Evolutionary conservation across 345 rosid species (phyloP), one percentile per base, ranked within the genome.

Genomic region (Bruguiera gymnorhiza): DNA sequence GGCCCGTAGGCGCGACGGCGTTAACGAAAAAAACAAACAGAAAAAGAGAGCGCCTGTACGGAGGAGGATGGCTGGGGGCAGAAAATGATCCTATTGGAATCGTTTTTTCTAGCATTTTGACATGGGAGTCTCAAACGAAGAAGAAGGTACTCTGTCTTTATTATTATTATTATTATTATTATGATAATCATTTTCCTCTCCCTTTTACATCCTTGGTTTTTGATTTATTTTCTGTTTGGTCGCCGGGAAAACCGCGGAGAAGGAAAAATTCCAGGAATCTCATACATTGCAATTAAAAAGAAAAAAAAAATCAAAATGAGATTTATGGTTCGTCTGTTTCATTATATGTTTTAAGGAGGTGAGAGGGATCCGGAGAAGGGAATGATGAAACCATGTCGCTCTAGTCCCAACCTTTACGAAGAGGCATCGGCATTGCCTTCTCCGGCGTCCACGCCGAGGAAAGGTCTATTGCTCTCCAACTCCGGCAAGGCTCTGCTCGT

Each of bases 291-390:
- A 18, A 23, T 16, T 46, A 46, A 27, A 16, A 19, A 46, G 48
- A 43, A 48, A 65, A 19, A 46, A 57, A 43, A 48, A 57, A 46
- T 43, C 50, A 43, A 43, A 43, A 30, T 21, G 6, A 6, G 24
- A n/a, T 72, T 34, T 56, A 58, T 8, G 19, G 24, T 4, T 63
- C 3, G 16, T 55, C 34, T 24, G 0, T 21, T 52, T 50, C 29
- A 4, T 50, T n/a, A 7, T 7, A 61, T 63, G 78, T 24, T 56
- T 56, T 62, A 68, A 79, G 84, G 69, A 62, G 64, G 56, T 5
- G 79, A 74, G 74, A 80, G 68, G 76, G 80, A 79, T 75, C 50
- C 69, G 67, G 88, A 81, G 79, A 73, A 67, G 66, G 85, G 67
- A 23, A 26, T 27, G 80, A n/a, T 53, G 19, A 67, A 66, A 57